Evolutionary conservation across 768 basidiomycete genomes (phyloP), one percentile per base, ranked within the genome.

Genomic region (Phanerochaete carnosa): DNA sequence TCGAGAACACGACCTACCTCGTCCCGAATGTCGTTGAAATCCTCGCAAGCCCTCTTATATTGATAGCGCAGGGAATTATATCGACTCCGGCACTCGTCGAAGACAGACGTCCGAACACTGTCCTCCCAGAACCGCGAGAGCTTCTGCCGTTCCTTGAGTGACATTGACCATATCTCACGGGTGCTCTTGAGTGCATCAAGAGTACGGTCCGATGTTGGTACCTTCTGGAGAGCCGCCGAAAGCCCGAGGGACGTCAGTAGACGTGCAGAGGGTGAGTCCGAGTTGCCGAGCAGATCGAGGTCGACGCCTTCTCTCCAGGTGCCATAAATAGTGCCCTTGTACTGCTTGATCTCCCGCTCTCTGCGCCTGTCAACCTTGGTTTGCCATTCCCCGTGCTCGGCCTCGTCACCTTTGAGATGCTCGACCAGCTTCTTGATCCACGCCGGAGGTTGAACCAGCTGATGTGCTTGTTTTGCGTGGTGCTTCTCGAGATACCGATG

Each of bases 401-500:
- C 67, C 16, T 60, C 56, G 28, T 55, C 32, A 5, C 62, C 55
- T 1, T 65, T 30, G 22, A 59, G 61, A 7, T 73, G 64, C 2
- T 45, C 13, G 22, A 53, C 54, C 1, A 60, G 46, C 15, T 26
- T 35, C n/a, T 59, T 39, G 32, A 88, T 75, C 85, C 84, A 86
- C 2, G 28, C 55, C 0, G 86, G 85, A 0, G 83, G 83, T 0
- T 63, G 39, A 2, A 43, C 22, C 23, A 91, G 58, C 23, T 69
- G 66, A n/a, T 77, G 75, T 28, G 71, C 71, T 12, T 86, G 83
- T 29, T 83, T 83, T 0, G 83, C 80, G 60, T 83, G 74, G 12
- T 76, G 75, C 1, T 74, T 68, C 7, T 70, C 61, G 3, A 90
- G 70, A 65, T 82, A 79, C 8, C 72, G 63, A 26, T 70, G 61